Evolutionary conservation across 768 basidiomycete species (phyloP).

Genomic region (Boletus sp.): DNA sequence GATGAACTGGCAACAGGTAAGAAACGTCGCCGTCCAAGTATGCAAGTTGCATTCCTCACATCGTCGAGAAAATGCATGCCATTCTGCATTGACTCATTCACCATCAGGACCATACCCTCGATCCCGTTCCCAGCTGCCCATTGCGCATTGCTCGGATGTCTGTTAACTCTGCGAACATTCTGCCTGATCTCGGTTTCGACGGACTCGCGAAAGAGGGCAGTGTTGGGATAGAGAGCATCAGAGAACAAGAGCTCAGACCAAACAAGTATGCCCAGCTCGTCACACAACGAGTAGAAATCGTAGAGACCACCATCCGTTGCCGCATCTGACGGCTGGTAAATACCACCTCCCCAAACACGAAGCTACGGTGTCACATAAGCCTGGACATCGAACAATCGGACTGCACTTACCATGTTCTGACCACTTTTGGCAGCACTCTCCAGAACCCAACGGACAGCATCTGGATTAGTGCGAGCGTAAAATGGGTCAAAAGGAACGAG

Average conservation of each 20-base stretch:
- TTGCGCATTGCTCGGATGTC: constrained; percentile 55
- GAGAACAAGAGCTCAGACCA: constrained; percentile 53
- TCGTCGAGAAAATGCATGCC: constrained; percentile 42
- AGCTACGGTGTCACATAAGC: no score
- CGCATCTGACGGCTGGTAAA: constrained; percentile 45
- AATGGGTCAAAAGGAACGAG: constrained; percentile 26
- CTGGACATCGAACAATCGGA: no score
- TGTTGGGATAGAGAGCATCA: constrained; percentile 54
- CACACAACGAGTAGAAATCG: constrained; percentile 56
- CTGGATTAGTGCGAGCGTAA: constrained; percentile 49
- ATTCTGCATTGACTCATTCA: no score
- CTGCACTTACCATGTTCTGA: no score
- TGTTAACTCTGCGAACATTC: constrained; percentile 45
- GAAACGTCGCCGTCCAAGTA: background rate
- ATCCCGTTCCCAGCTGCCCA: constrained; percentile 54
- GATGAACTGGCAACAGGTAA: constrained; percentile 37
- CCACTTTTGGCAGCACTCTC: no score
- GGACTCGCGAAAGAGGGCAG: constrained; percentile 47
- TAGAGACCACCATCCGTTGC: constrained; percentile 45
- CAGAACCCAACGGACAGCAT: constrained; percentile 36
- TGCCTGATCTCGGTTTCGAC: constrained; percentile 55
- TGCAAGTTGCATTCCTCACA: constrained; percentile 27
- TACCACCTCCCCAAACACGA: constrained; percentile 51
- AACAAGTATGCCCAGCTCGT: constrained; percentile 57
- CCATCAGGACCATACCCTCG: no score